These are phyloP conservation scores for Aspergillus awamori DNA, from an alignment of 2,329 filamentous ascomycete species.

Conservation along the genomic window DNA sequence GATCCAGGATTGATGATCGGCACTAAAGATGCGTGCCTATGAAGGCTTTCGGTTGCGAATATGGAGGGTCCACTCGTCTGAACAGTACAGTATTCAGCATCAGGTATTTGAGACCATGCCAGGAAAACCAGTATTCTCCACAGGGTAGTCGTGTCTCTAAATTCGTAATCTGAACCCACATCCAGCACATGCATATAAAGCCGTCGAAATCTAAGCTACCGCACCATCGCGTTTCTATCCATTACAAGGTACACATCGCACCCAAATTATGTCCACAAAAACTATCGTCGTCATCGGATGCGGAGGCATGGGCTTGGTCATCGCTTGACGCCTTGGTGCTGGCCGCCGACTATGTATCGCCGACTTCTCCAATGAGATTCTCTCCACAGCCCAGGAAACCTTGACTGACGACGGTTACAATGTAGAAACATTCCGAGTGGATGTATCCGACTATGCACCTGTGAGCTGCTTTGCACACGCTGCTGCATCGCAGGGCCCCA, in stretches of 20 bases:
- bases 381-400: background rate
- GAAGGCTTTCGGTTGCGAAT: background rate
- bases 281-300: conserved; percentile 8
- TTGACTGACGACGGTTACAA: conserved; percentile 6
- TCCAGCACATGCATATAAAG: background rate
- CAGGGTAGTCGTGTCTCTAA: too few species aligned
- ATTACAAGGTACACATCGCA: too few species aligned
- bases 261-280: background rate
- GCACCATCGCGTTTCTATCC: too few species aligned
- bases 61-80: background rate
- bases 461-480: conserved; percentile 5
- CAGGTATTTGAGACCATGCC: background rate
- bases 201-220: background rate
- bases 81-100: too few species aligned
- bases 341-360: conserved; percentile 8
- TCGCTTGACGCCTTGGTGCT: conserved; percentile 12
- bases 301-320: conserved; percentile 13
- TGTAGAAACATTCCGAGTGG: background rate
- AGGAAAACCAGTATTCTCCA: background rate
- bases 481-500: background rate
- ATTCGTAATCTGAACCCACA: background rate
- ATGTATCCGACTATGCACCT: conserved; percentile 6
- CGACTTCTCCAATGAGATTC: conserved; percentile 1
- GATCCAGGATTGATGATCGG: background rate
- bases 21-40: background rate